These are phyloP conservation scores for Whalleya microplaca DNA, from an alignment of 2,329 filamentous ascomycete genomes.

Conservation along the genomic window DNA sequence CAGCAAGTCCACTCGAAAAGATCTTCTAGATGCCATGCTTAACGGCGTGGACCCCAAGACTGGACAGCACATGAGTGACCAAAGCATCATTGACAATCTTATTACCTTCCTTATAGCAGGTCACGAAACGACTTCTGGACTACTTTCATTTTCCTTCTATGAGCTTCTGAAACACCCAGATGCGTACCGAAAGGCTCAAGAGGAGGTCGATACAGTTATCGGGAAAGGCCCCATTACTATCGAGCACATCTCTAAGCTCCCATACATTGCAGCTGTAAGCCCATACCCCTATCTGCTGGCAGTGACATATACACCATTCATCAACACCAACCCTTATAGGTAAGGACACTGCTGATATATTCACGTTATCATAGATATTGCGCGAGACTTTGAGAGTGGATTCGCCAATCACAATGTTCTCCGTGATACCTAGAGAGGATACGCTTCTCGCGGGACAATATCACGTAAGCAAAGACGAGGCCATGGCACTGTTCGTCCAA, in stretches of 20 bases:
- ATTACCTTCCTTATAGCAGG: slow-evolving; percentile 74
- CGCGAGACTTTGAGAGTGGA: slow-evolving; percentile 68
- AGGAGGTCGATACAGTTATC: slow-evolving; percentile 69
- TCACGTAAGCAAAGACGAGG: slow-evolving; percentile 54
- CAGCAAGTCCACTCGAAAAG: slow-evolving; percentile 61
- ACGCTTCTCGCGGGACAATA: slow-evolving; percentile 65
- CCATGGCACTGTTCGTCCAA: slow-evolving; percentile 53
- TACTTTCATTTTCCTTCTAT: slow-evolving; percentile 68
- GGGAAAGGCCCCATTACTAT: slow-evolving; percentile 60
- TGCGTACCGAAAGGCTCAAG: slow-evolving; percentile 61
- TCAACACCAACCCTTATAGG: neutral
- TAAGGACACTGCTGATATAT: slow-evolving; percentile 4
- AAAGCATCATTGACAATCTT: slow-evolving; percentile 69
- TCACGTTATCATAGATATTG: slow-evolving; percentile 47
- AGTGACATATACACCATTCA: neutral
- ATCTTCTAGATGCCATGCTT: slow-evolving; percentile 73
- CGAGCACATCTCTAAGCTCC: slow-evolving; percentile 66
- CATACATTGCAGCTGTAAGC: slow-evolving; percentile 64
- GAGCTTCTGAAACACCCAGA: slow-evolving; percentile 66
- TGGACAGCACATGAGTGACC: slow-evolving; percentile 64
- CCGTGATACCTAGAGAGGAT: slow-evolving; percentile 57
- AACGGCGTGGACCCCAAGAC: slow-evolving; percentile 69
- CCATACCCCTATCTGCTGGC: too few relatives aligned
- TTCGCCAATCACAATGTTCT: slow-evolving; percentile 63
- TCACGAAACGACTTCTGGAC: slow-evolving; percentile 72